phyloP scores from a whole-genome alignment of 139 green algal species.

The Tetradesmus lagerheimii region DNA sequence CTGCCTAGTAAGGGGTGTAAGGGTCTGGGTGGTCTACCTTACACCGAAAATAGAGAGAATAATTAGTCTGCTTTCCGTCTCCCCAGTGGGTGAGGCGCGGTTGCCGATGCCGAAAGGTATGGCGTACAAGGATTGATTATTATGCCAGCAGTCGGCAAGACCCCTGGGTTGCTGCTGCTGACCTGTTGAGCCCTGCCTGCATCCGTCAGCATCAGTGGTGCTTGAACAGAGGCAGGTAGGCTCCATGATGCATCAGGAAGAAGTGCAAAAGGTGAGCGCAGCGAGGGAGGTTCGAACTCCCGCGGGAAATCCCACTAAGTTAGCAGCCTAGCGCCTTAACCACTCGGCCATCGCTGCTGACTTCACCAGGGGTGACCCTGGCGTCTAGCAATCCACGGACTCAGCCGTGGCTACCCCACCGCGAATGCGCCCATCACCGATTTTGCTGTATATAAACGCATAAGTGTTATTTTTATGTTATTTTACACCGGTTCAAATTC shows the following conservation, averaged over 20 bases:
- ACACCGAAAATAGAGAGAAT: too few relatives aligned
- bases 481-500: background rate
- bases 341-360: slow-evolving; percentile 32
- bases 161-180: too few relatives aligned
- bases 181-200: too few relatives aligned
- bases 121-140: too few relatives aligned
- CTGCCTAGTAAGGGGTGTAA: too few relatives aligned
- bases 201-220: background rate
- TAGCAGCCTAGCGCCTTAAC: slow-evolving; percentile 37
- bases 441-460: background rate
- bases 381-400: slow-evolving; percentile 2
- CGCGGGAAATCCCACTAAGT: slow-evolving; percentile 38
- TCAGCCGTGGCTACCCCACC: background rate
- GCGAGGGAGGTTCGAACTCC: slow-evolving; percentile 38
- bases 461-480: background rate
- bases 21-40: too few relatives aligned
- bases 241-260: background rate
- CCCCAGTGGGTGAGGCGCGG: too few relatives aligned
- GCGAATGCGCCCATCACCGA: background rate
- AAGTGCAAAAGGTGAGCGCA: background rate
- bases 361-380: background rate
- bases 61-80: too few relatives aligned
- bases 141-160: too few relatives aligned
- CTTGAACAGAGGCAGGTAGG: background rate
- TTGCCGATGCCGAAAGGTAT: too few relatives aligned